These are phyloP conservation scores for Calonectria naviculata DNA, from an alignment of 2,329 filamentous ascomycete species.

Conservation along the genomic window DNA sequence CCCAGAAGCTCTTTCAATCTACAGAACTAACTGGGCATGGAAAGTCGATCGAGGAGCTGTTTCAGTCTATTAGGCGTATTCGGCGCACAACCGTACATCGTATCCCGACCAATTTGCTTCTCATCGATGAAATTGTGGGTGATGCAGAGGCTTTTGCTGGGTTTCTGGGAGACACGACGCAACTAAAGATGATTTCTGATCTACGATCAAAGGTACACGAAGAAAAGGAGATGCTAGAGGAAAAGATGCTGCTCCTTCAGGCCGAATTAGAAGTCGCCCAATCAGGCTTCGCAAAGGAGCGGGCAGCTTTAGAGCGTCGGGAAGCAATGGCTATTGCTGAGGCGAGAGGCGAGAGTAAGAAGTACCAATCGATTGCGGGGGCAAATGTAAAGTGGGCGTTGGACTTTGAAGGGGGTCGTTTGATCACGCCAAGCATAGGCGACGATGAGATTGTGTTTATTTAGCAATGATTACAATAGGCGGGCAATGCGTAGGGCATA, in stretches of 20 bases:
- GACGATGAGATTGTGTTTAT: neutral
- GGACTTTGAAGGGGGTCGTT: neutral
- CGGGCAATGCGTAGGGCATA: too few relatives aligned
- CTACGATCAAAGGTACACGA: neutral
- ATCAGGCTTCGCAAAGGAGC: neutral
- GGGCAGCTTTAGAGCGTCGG: neutral
- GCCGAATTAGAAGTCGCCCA: neutral
- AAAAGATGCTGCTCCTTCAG: neutral
- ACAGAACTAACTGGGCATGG: too few relatives aligned
- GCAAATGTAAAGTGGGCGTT: neutral
- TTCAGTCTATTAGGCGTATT: neutral
- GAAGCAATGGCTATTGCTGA: neutral
- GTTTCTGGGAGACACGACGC: neutral
- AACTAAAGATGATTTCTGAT: neutral
- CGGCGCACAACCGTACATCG: neutral
- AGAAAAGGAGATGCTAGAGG: neutral
- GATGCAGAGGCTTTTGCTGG: neutral
- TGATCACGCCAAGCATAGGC: neutral
- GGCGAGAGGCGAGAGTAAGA: neutral
- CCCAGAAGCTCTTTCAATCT: neutral
- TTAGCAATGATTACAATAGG: too few relatives aligned
- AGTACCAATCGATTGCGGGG: neutral
- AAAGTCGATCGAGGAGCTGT: neutral
- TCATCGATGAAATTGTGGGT: neutral
- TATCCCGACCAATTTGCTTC: neutral